These are phyloP conservation scores for Moringa oleifera DNA, from an alignment of 345 rosid species.

Conservation along the genomic window DNA sequence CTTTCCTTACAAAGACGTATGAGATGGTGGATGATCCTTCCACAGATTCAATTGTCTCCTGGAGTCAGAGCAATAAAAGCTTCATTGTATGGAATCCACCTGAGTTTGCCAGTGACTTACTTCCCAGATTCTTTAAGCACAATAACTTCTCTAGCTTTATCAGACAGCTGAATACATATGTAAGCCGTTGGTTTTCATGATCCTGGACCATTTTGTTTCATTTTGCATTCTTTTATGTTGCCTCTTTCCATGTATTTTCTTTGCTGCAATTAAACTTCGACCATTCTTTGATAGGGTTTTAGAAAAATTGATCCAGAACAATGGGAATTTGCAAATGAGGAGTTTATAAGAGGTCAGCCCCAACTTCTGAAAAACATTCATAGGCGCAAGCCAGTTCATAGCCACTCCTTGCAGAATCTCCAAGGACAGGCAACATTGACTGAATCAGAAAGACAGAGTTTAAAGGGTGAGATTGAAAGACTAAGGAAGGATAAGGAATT, in stretches of 20 bases:
- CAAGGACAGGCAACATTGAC: slow-evolving; percentile 52
- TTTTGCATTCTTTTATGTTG: not conserved
- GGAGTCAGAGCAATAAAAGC: slow-evolving; percentile 65
- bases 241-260: not conserved
- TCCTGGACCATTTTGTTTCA: not conserved
- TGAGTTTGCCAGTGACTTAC: slow-evolving; percentile 62
- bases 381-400: slow-evolving; percentile 87
- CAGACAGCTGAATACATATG: slow-evolving; percentile 96
- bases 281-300: slow-evolving; percentile 56
- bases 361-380: slow-evolving; percentile 81
- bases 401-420: slow-evolving; percentile 66
- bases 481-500: slow-evolving; percentile 49
- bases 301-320: slow-evolving; percentile 75
- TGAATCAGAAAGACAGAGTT: slow-evolving; percentile 59
- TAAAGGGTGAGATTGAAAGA: slow-evolving; percentile 58
- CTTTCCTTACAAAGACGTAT: slow-evolving; percentile 76
- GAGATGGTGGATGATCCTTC: slow-evolving; percentile 91
- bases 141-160: slow-evolving; percentile 93
- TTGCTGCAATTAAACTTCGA: slow-evolving; percentile 14
- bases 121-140: slow-evolving; percentile 89
- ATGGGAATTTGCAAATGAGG: slow-evolving; percentile 95
- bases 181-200: slow-evolving; percentile 28
- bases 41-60: slow-evolving; percentile 64
- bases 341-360: slow-evolving; percentile 70
- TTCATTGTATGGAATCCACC: slow-evolving; percentile 78